Base-by-base conservation (phyloP, 2,329 filamentous ascomycete species). In the Ophiostoma tasmaniense region DNA sequence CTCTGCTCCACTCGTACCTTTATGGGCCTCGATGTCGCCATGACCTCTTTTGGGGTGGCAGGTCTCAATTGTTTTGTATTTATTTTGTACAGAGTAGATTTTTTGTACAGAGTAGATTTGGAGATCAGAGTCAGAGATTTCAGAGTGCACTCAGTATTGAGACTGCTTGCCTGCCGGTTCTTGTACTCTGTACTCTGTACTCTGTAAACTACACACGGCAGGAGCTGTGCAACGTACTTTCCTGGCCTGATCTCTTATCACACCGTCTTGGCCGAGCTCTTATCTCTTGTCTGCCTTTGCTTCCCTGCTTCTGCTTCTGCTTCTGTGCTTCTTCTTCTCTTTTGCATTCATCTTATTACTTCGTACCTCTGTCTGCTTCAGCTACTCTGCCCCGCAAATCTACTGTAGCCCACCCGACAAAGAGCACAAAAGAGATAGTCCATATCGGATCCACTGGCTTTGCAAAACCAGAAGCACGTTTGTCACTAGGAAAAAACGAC, bases 371-470 rank as follows among this genome's bases (percentile, higher is more conserved):
- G n/a, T n/a, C n/a, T n/a, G n/a, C n/a, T n/a, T 33, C 33, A 33
- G 33, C 25, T 35, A 22, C 35, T 66, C 42, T 37, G 65, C 65
- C 65, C 42, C 65, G 64, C 64, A 65, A 45, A 65, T n/a, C 59
- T 6, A 62, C 17, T 33, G 59, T 6, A 33, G 59, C 59, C 30
- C 28, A n/a, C 59, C 59, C 11, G 33, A 37, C 20, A 64, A 64
- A 25, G n/a, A 37, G 39, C 33, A 42, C 37, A 42, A 65, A 33
- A 62, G 66, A 52, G 35, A 68, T 69, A 68, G 62, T 55, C 69
- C 42, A 68, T 45, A 50, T 59, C 39, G 30, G 68, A 64, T 67
- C 71, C 76, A 75, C 76, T 75, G 73, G 75, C 74, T 74, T 73
- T 75, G 73, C 74, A 73, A 73, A 72, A 66, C 64, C 37, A 42